Evolutionary conservation across 257 asterid species (phyloP), one percentile per base, ranked within the genome.

Genomic region (Solanum verrucosum): DNA sequence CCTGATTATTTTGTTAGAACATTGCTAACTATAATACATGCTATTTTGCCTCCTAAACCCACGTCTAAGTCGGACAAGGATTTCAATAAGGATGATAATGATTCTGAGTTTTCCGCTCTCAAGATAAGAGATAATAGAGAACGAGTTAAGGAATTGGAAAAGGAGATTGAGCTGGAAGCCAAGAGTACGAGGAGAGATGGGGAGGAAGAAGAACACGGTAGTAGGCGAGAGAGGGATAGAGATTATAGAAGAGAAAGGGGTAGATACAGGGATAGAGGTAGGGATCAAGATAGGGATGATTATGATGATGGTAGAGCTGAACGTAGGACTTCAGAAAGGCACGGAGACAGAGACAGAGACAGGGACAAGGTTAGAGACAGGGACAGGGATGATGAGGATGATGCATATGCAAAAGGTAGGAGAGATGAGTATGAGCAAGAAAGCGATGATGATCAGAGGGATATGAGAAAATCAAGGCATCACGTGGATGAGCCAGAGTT

Each of bases 1-100:
- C 99, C 98, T 9, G 99, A 96, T 94, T 96, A 96, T 81, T 95
- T 96, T 63, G 98, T 96, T 2, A 92, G 93, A 34, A 95, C 98
- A 14, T 91, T 96, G 27, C 95, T 96, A 6, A 95, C 98, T 5
- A 95, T 96, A 14, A 96, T 95, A 68, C 99, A 95, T 74, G 98
- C 96, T 8, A 95, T 96, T 89, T 84, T 95, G 89, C 98, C 98
- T 25, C 98, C 98, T 5, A 89, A 84, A 33, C 70, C 15, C 7
- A 92, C 92, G 89, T 84, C 92, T 13, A 92, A 91, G 74, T 90
- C 92, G 23, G 95, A 91, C 5, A 89, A 90, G 83, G 90, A 84
- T 8, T 67, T 87, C 2, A 92, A 85, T 8, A 20, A 72, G 86
- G 95, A 90, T 82, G 94, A 88, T 37, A 93, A 91, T 2, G 89